These are phyloP conservation scores for Quercus lobata DNA, from an alignment of 331 rosid genomes.

Conservation along the genomic window DNA sequence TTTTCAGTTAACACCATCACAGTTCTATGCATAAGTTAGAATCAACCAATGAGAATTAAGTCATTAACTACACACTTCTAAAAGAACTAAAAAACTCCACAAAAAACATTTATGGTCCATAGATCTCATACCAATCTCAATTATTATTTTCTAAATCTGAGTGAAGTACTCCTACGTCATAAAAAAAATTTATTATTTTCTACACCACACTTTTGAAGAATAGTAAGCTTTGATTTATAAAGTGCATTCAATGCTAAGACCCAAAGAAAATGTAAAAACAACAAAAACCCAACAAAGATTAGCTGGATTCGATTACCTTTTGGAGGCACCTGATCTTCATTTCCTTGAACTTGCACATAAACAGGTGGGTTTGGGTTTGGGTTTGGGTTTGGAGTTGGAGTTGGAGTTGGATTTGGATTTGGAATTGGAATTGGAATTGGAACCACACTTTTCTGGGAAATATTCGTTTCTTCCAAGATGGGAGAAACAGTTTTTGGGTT, in stretches of 20 bases:
- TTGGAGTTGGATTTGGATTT: too few species aligned
- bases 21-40: too few species aligned
- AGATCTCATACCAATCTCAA: slow-evolving; percentile 5
- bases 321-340: slow-evolving; percentile 22
- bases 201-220: background rate
- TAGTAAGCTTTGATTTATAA: background rate
- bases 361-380: slow-evolving; percentile 19
- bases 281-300: background rate
- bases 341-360: slow-evolving; percentile 12
- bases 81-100: background rate
- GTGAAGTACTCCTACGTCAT: too few species aligned
- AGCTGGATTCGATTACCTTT: slow-evolving; percentile 16
- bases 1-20: too few species aligned
- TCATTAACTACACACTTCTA: too few species aligned
- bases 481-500: slow-evolving; percentile 25
- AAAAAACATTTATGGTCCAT: background rate
- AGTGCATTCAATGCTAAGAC: background rate
- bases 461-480: slow-evolving; percentile 14
- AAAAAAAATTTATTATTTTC: background rate
- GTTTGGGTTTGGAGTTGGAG: background rate
- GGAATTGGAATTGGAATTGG: too few species aligned
- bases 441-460: slow-evolving; percentile 31
- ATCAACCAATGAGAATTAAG: too few species aligned
- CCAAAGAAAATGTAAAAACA: background rate
- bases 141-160: background rate